Conservation (phyloP, 2,329 filamentous ascomycete species). For the Curvularia sp. region DNA sequence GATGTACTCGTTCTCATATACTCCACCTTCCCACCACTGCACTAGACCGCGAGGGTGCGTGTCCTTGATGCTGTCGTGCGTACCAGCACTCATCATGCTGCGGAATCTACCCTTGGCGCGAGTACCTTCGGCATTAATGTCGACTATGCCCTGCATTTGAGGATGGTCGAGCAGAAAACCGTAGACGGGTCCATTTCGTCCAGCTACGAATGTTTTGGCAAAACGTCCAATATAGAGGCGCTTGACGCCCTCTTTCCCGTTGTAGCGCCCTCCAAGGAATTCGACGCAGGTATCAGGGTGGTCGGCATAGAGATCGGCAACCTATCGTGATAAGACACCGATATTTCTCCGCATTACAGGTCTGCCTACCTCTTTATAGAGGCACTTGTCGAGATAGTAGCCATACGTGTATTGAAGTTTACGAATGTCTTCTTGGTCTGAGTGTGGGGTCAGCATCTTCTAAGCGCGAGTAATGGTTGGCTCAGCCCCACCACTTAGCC, state of each 20-base stretch:
- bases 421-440: slow-evolving; percentile 62
- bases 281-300: slow-evolving; percentile 63
- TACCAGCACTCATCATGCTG: slow-evolving; percentile 63
- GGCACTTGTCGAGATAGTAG: slow-evolving; percentile 66
- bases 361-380: slow-evolving; percentile 60
- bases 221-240: slow-evolving; percentile 63
- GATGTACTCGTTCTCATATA: slow-evolving; percentile 67
- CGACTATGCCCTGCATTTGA: slow-evolving; percentile 65
- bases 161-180: slow-evolving; percentile 65
- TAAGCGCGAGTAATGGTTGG: slow-evolving; percentile 1
- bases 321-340: slow-evolving; percentile 26
- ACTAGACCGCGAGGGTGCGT: slow-evolving; percentile 60
- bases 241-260: slow-evolving; percentile 59
- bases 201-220: slow-evolving; percentile 58
- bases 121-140: slow-evolving; percentile 57
- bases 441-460: slow-evolving; percentile 18
- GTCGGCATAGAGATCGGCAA: slow-evolving; percentile 57
- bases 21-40: slow-evolving; percentile 66
- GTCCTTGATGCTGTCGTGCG: slow-evolving; percentile 60
- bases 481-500: slow-evolving; percentile 34
- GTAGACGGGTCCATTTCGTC: slow-evolving; percentile 63
- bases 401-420: slow-evolving; percentile 66
- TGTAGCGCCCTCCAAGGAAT: slow-evolving; percentile 63
- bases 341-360: no score
- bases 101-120: slow-evolving; percentile 62